Percentiles rank a stretch among this genome's conserved stretches.
phyloP scores from a whole-genome alignment of 139 green algal genomes.

The Diplosphaera chodatii region DNA sequence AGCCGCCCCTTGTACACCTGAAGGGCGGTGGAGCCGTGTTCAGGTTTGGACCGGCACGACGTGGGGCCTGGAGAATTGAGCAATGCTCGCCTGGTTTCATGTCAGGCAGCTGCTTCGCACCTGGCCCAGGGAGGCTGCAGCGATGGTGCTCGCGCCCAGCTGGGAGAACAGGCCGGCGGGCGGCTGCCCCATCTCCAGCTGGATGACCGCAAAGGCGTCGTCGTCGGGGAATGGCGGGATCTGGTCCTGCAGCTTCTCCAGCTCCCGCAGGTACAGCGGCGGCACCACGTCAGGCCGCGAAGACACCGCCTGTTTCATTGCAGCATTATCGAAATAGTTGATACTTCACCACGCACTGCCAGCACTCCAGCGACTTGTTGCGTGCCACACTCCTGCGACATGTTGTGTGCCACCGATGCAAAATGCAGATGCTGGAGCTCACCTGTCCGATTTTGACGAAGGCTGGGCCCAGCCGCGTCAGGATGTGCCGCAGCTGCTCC shows the following conservation, averaged over 20 bases:
- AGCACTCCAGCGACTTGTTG: no score
- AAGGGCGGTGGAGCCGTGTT: no score
- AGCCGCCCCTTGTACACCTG: constrained; percentile 56
- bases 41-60: no score
- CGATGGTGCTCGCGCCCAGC: constrained; percentile 59
- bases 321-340: no score
- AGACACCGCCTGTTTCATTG: constrained; percentile 41
- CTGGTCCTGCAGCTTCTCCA: constrained; percentile 78
- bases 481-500: constrained; percentile 36
- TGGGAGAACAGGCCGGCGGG: constrained; percentile 45
- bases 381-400: no score
- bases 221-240: constrained; percentile 71
- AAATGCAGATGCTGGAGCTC: no score
- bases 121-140: constrained; percentile 71
- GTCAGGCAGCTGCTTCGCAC: no score
- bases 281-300: constrained; percentile 74
- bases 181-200: constrained; percentile 50
- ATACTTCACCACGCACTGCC: no score
- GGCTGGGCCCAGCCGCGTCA: constrained; percentile 69
- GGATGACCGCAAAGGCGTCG: constrained; percentile 49
- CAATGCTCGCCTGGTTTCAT: no score
- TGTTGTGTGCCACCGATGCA: no score
- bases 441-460: constrained; percentile 87
- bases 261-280: constrained; percentile 65
- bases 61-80: no score